Evolutionary conservation across 2,329 filamentous ascomycete genomes (phyloP).

Genomic region (Waltergamsia citrina): DNA sequence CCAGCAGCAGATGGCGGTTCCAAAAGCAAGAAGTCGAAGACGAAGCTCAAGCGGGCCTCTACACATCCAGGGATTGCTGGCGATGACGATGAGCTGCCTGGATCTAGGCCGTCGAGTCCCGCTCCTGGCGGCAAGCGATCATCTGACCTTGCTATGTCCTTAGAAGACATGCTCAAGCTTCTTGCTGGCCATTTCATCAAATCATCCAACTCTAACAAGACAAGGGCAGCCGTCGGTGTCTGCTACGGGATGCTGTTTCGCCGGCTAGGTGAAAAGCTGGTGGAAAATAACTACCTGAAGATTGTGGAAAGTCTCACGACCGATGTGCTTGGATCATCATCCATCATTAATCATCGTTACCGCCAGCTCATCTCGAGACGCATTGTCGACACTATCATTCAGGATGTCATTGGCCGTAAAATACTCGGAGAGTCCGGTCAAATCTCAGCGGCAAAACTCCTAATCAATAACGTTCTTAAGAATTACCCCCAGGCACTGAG

Average conservation of each 20-base stretch:
- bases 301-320: constrained; percentile 74
- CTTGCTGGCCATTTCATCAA: constrained; percentile 75
- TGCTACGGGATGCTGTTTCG: constrained; percentile 79
- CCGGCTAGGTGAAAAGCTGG: constrained; percentile 68
- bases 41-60: constrained; percentile 46
- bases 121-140: constrained; percentile 59
- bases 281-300: constrained; percentile 72
- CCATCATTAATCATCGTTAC: constrained; percentile 76
- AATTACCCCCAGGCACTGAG: constrained; percentile 88
- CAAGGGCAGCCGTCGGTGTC: constrained; percentile 73
- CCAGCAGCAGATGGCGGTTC: constrained; percentile 29
- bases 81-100: constrained; percentile 62
- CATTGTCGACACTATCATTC: constrained; percentile 74
- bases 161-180: constrained; percentile 69
- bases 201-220: constrained; percentile 67
- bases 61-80: constrained; percentile 51
- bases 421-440: constrained; percentile 88
- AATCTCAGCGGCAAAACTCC: constrained; percentile 65
- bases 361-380: constrained; percentile 75
- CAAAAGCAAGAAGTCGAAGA: constrained; percentile 64
- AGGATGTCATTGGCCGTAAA: constrained; percentile 70
- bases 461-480: constrained; percentile 84
- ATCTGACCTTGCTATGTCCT: constrained; percentile 62
- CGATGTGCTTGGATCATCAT: constrained; percentile 69
- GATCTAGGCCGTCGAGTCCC: constrained; percentile 61